Conservation (phyloP, 2,329 filamentous ascomycete genomes). For the Pseudogymnoascus sp. region DNA sequence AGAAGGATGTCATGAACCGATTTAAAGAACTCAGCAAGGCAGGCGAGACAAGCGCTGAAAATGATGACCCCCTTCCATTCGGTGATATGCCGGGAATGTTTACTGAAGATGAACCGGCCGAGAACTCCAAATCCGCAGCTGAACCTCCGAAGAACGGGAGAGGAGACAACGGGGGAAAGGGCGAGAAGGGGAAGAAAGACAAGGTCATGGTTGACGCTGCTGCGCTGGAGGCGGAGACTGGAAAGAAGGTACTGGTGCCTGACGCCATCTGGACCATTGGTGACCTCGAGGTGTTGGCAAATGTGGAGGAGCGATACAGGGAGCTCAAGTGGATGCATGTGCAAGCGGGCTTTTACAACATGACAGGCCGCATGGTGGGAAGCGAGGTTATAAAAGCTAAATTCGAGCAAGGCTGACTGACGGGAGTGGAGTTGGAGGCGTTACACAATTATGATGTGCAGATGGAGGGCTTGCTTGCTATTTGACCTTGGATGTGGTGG, state of each 20-base stretch:
- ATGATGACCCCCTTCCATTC: not conserved
- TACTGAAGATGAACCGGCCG: not conserved
- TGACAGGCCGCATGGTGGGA: constrained; percentile 26
- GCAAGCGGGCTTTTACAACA: constrained; percentile 28
- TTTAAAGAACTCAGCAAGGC: constrained; percentile 16
- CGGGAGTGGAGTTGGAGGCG: not conserved
- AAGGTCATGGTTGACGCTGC: not conserved
- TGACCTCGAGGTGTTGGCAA: constrained; percentile 26
- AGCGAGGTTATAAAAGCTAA: constrained; percentile 26
- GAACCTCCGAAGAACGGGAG: not conserved
- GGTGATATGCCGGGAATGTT: constrained; percentile 6
- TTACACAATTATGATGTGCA: not conserved
- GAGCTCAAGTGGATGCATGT: constrained; percentile 27
- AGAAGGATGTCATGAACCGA: constrained; percentile 16
- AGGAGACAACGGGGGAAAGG: not conserved
- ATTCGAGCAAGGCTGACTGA: constrained; percentile 22
- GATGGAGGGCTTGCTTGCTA: not conserved
- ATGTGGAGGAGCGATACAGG: constrained; percentile 20
- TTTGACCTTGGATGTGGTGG: not conserved
- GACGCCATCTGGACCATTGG: constrained; percentile 22
- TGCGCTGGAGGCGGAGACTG: not conserved
- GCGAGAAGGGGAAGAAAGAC: not conserved
- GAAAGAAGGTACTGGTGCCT: constrained; percentile 15
- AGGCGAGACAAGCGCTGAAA: not conserved
- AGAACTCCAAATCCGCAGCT: not conserved